Percentiles rank a stretch among this genome's conserved stretches.
phyloP scores from a whole-genome alignment of 352 stramenopile genomes.

The Globisporangium spinosum region DNA sequence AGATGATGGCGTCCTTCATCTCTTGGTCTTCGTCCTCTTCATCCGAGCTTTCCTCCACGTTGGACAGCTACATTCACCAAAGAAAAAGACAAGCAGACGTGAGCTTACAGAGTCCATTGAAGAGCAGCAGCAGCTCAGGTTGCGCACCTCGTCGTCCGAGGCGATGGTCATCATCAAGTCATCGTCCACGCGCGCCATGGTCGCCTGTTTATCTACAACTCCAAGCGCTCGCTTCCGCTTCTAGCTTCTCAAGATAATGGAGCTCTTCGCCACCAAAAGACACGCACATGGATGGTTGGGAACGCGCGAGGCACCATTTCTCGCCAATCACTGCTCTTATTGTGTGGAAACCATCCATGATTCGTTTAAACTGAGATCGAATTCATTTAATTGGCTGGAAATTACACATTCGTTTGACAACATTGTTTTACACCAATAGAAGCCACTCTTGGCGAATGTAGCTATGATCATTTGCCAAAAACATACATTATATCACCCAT shows the following conservation, averaged over 20 bases:
- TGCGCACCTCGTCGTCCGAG: conserved; percentile 74
- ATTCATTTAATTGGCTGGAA: neutral
- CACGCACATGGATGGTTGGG: conserved; percentile 22
- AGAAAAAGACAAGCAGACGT: neutral
- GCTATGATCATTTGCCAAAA: conserved; percentile 5
- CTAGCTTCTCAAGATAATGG: conserved; percentile 9
- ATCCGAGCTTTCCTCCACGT: conserved; percentile 73
- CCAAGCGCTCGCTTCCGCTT: neutral
- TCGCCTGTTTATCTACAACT: conserved; percentile 1
- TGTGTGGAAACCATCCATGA: neutral
- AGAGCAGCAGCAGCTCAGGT: neutral
- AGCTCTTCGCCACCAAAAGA: conserved; percentile 23
- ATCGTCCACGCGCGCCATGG: conserved; percentile 38
- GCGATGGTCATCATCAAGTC: conserved; percentile 89
- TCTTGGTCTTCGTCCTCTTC: conserved; percentile 41
- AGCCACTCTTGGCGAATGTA: neutral
- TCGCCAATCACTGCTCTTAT: conserved; percentile 1
- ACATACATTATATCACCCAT: neutral
- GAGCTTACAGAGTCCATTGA: neutral
- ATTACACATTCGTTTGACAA: neutral
- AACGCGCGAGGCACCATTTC: conserved; percentile 13
- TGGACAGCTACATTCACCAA: conserved; percentile 33
- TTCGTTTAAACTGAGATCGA: neutral
- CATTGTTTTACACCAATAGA: neutral
- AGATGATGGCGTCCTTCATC: conserved; percentile 65